Evolutionary conservation across 176 grass and related monocot genomes (phyloP), one percentile per base, ranked within the genome.

Genomic region (Bothriochloa decipiens): DNA sequence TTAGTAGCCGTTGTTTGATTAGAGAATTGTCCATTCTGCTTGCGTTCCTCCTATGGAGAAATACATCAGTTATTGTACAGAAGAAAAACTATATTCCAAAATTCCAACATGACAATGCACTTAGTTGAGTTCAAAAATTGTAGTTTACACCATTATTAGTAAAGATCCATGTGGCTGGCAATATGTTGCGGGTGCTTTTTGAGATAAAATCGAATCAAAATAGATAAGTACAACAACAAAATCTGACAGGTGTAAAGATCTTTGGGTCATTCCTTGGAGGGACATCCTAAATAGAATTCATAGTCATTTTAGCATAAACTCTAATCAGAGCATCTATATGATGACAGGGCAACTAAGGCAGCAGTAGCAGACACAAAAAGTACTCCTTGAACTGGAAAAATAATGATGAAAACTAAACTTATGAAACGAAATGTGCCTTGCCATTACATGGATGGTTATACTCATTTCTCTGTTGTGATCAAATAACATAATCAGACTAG

Each of bases 31-130:
- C 47, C 69, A 17, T 78, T 76, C 25, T 28, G 61, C 10, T 74
- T 27, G 69, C 83, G 40, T 60, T 86, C 50, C 40, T 86, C 84
- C 90, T 95, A 52, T 29, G 73, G 22, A 55, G 6, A 76, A 39
- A 72, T 25, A 5, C 42, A 70, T 60, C 46, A 55, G 28, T 73
- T 33, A 12, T 46, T 13, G 76, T 64, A 28, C 9, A 32, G 53
- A 67, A 28, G 11, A 35, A 61, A 72, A 8, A 25, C 25, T 15
- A 20, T 55, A 55, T 55, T 57, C 23, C 23, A 28, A 41, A 60
- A 68, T 46, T 2, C 27, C 27, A 53, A 75, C 1, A 61, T 62
- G 39, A 3, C 32, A 26, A 40, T 50, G 23, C 52, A 37, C 27
- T 74, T 74, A 8, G 42, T 49, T 53, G 40, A 23, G 60, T 53